Base-by-base conservation (phyloP, 495 filamentous ascomycete genomes). In the Trichodelitschia bisporula region DNA sequence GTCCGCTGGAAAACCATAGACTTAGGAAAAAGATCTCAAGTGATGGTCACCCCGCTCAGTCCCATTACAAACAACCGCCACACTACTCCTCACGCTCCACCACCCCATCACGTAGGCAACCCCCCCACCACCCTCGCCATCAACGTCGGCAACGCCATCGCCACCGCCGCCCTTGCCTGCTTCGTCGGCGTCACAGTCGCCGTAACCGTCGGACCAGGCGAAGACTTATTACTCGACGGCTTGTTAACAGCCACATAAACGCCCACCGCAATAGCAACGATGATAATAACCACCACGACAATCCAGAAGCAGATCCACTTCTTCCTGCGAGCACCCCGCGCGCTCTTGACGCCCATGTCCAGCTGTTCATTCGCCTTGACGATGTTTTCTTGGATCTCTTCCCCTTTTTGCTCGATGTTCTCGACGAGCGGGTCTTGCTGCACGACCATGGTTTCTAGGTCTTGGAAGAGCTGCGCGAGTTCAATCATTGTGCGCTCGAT, bases 221-320 rank as follows among this genome's bases (percentile, higher is more conserved):
- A n/a, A n/a, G n/a, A n/a, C n/a, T n/a, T n/a, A n/a, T n/a, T n/a
- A n/a, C n/a, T n/a, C n/a, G n/a, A n/a, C n/a, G n/a, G n/a, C n/a
- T 36, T 37, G 19, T 56, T 55, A 29, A 62, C 54, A 48, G 45
- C 56, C 25, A 62, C 59, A 12, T 52, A 58, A 26, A 64, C 50
- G 45, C 48, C 56, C 20, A 64, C 54, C 18, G 61, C 39, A 33
- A 60, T 56, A 21, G 42, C 52, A 31, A 66, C 61, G 42, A 64
- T 57, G 26, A 63, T 42, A 37, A 64, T 53, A 57, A 38, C 21
- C 18, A 38, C 30, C 6, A 44, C 15, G 29, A 13, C 18, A 39
- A 95, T 76, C 41, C 73, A 64, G 45, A 93, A 50, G 53, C 82
- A 91, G 45, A 77, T 84, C 86, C 86, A 97, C 76, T 95, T 97